Evolutionary conservation across 2,329 filamentous ascomycete genomes (phyloP).

Genomic region (Colletotrichum lentis): DNA sequence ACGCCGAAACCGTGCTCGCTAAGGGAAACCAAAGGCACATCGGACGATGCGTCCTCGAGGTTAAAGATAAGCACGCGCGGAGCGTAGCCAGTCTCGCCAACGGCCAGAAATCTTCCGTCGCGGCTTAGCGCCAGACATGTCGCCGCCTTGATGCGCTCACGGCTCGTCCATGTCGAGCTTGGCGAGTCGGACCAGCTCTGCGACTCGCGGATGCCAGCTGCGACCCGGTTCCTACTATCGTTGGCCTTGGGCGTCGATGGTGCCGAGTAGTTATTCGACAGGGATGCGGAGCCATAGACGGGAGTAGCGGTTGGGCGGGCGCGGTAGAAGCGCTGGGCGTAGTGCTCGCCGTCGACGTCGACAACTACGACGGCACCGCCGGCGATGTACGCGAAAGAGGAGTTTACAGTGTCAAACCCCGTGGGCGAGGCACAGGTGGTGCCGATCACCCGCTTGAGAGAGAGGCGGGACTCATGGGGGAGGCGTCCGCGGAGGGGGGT

Average conservation of each 20-base stretch:
- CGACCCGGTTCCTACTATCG: conserved; percentile 67
- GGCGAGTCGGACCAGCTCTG: conserved; percentile 70
- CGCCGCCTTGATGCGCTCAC: conserved; percentile 92
- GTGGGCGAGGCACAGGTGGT: conserved; percentile 86
- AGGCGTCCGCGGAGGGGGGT: conserved; percentile 65
- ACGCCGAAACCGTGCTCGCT: conserved; percentile 93
- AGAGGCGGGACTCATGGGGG: conserved; percentile 67
- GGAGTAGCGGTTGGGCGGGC: conserved; percentile 82
- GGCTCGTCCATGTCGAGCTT: conserved; percentile 79
- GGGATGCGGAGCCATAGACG: conserved; percentile 63
- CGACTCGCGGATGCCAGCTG: conserved; percentile 56
- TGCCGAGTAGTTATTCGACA: conserved; percentile 57
- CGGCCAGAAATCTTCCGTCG: conserved; percentile 86
- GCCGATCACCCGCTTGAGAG: conserved; percentile 85
- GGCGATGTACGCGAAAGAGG: conserved; percentile 88
- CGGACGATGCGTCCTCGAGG: conserved; percentile 79
- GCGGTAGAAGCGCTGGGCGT: conserved; percentile 86
- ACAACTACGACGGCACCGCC: conserved; percentile 94
- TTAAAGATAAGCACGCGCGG: conserved; percentile 92
- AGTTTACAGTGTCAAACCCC: conserved; percentile 82
- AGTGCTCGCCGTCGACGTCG: conserved; percentile 73
- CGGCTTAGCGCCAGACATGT: conserved; percentile 89
- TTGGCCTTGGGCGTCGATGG: conserved; percentile 68
- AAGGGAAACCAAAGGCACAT: conserved; percentile 83
- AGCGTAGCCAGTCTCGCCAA: conserved; percentile 94